Base-by-base conservation (phyloP, 1,139 yeast genomes). In the Meyerozyma guilliermondii region DNA sequence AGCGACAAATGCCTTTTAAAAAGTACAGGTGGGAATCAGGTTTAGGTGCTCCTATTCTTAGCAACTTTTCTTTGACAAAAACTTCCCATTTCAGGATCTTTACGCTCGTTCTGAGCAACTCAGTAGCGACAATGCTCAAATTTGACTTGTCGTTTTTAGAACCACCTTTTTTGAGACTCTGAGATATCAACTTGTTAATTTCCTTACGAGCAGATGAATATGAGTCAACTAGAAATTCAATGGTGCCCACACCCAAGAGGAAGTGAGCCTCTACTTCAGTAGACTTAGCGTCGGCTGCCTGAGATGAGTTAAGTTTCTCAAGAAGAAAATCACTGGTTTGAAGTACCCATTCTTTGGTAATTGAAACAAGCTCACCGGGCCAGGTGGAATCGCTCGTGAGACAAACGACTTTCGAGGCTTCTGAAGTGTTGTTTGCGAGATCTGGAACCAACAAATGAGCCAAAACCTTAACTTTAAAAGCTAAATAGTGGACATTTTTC, bases 381-480 rank as follows among this genome's bases (percentile, higher is more conserved):
- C 75, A 71, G 11, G 44, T 26, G 3, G 60, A 51, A 17, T 58
- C 61, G 17, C 56, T 50, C 1, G 65, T 42, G 4, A 58, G 49
- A 34, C 65, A 58, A 8, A 46, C 34, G 11, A 20, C 17, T 22
- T 16, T 14, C 7, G 26, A 13, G n/a, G n/a, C n/a, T n/a, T n/a
- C n/a, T n/a, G n/a, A n/a, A n/a, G n/a, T n/a, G n/a, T n/a, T n/a
- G n/a, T 35, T 35, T 5, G 41, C 38, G 24, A 44, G 47, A 6
- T 40, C 42, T 10, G 5, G 44, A 31, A 7, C 65, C 55, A 9
- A 80, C 55, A 1, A 81, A 50, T 20, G 58, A 52, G n/a, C 63
- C 50, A 85, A 50, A 3, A 86, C 58, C 2, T 50, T 41, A 7
- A 68, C 52, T 45, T 87, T 70, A 0, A 77, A 60, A 40, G 78